Percentiles rank a stretch among this genome's conserved stretches.
These are phyloP conservation scores for Boletus rufocinnamomeus DNA, from an alignment of 768 basidiomycete genomes.

Conservation along the genomic window DNA sequence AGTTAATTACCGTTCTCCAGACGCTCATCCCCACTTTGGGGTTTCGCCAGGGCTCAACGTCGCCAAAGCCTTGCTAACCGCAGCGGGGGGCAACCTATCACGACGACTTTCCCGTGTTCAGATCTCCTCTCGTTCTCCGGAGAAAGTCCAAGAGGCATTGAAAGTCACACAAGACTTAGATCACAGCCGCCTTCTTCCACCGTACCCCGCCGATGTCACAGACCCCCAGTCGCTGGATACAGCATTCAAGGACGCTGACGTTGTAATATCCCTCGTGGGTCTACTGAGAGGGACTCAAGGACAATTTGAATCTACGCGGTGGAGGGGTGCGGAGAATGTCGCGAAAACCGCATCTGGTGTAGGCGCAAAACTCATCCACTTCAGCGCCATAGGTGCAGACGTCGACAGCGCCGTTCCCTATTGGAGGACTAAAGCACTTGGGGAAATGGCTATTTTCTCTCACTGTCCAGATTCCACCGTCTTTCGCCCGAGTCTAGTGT, in stretches of 20 bases:
- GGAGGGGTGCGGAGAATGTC: constrained; percentile 67
- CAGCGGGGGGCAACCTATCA: constrained; percentile 24
- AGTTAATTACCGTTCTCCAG: constrained; percentile 2
- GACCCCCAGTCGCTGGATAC: constrained; percentile 41
- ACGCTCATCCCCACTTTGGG: constrained; percentile 3
- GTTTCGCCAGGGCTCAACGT: constrained; percentile 56
- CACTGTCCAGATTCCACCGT: constrained; percentile 56
- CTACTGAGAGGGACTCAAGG: constrained; percentile 57
- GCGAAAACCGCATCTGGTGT: constrained; percentile 51
- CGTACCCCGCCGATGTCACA: constrained; percentile 56
- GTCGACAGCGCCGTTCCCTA: constrained; percentile 58
- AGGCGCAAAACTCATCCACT: constrained; percentile 61
- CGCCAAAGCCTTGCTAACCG: constrained; percentile 49
- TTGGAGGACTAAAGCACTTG: constrained; percentile 60
- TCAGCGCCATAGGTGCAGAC: constrained; percentile 80
- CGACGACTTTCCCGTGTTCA: constrained; percentile 40
- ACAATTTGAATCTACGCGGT: constrained; percentile 62
- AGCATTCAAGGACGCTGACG: constrained; percentile 56
- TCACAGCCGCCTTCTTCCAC: constrained; percentile 41
- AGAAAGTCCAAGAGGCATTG: constrained; percentile 40
- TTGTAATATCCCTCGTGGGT: constrained; percentile 70
- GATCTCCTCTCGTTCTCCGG: constrained; percentile 61
- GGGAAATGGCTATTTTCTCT: constrained; percentile 54
- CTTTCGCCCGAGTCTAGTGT: constrained; percentile 70
- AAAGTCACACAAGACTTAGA: constrained; percentile 33